These are phyloP conservation scores for Noccaea bulbosa DNA, from an alignment of 345 rosid genomes.

Conservation along the genomic window DNA sequence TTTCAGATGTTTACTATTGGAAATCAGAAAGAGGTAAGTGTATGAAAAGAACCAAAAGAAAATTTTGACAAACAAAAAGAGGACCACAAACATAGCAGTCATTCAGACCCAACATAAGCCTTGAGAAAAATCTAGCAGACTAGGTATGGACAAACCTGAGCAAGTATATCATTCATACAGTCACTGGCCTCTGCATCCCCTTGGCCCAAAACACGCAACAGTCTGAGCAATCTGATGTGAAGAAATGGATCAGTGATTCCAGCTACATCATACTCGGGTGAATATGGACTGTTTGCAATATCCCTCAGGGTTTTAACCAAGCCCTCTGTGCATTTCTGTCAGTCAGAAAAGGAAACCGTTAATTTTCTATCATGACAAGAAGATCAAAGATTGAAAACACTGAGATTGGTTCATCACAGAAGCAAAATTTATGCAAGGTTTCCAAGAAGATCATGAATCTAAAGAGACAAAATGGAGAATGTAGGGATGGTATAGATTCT, in stretches of 20 bases:
- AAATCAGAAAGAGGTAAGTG: constrained; percentile 7
- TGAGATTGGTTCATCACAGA: constrained; percentile 16
- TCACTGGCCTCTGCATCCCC: constrained; percentile 97
- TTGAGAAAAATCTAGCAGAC: constrained; percentile 5
- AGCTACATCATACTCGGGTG: constrained; percentile 95
- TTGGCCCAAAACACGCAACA: constrained; percentile 83
- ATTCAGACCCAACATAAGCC: constrained; percentile 16
- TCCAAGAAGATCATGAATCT: constrained; percentile 29
- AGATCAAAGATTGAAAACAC: constrained; percentile 8
- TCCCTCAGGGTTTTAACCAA: constrained; percentile 85
- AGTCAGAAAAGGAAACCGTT: constrained; percentile 31
- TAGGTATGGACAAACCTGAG: constrained; percentile 69
- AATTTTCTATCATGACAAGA: constrained; percentile 22
- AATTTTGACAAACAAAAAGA: constrained; percentile 1
- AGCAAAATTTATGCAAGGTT: constrained; percentile 17
- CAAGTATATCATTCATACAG: constrained; percentile 96
- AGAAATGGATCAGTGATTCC: constrained; percentile 97
- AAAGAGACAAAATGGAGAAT: constrained; percentile 10
- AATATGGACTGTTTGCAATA: constrained; percentile 87
- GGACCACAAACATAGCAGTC: constrained; percentile 25
- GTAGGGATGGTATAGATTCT: constrained; percentile 26
- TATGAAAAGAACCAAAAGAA: not conserved
- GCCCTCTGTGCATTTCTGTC: constrained; percentile 84
- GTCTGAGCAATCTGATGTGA: constrained; percentile 90
- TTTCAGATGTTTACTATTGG: not conserved